phyloP scores from a whole-genome alignment of 306 rosid species.

The Canavalia ensiformis region DNA sequence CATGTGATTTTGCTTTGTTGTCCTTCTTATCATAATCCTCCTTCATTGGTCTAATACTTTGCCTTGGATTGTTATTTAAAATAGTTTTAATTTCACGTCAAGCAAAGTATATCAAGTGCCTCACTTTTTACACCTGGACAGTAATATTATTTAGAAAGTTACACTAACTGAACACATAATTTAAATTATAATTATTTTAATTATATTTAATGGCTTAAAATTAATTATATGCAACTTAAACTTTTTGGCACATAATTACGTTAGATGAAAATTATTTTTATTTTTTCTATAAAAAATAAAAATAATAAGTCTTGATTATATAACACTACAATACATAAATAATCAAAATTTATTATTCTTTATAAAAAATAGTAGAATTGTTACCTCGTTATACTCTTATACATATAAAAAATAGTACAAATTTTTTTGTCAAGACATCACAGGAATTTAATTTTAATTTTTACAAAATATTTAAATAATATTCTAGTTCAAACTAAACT shows the following conservation, averaged over 20 bases:
- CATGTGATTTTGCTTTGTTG: slow-evolving; percentile 41
- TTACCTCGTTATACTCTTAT: background rate
- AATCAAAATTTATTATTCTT: background rate
- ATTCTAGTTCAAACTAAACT: too few relatives aligned
- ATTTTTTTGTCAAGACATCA: too few relatives aligned
- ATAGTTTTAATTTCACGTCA: background rate
- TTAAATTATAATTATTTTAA: too few relatives aligned
- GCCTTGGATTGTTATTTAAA: background rate
- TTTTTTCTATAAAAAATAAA: too few relatives aligned
- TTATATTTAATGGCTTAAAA: too few relatives aligned
- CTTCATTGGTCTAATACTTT: too few relatives aligned
- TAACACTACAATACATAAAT: background rate
- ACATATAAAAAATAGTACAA: background rate
- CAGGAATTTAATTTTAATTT: too few relatives aligned
- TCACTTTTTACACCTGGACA: background rate
- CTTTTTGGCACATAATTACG: background rate
- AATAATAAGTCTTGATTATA: background rate
- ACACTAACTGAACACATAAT: too few relatives aligned
- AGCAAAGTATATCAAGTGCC: background rate
- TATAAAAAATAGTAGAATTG: background rate
- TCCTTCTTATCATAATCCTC: background rate
- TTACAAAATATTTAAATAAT: too few relatives aligned
- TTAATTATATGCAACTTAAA: too few relatives aligned
- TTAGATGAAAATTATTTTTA: background rate
- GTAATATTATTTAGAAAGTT: background rate